phyloP scores from a whole-genome alignment of 148 eudicot genomes.

The Mesembryanthemum crystallinum region DNA sequence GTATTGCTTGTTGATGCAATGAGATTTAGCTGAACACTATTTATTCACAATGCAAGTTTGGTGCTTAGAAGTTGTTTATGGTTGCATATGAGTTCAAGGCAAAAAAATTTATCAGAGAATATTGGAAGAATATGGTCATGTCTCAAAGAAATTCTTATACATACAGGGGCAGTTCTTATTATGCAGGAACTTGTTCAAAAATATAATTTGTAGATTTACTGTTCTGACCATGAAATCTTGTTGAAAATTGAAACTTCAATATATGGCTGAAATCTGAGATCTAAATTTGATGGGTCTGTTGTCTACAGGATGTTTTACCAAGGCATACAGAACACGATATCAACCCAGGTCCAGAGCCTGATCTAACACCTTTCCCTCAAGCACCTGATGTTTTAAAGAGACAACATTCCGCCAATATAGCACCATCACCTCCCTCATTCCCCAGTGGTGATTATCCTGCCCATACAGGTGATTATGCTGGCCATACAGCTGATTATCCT shows the following conservation, averaged over 20 bases:
- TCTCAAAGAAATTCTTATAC: background rate
- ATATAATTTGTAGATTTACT: too few species aligned
- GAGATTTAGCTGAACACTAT: background rate
- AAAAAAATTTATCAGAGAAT: background rate
- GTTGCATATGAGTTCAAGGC: background rate
- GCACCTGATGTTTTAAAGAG: conserved; percentile 36
- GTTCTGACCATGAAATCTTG: background rate
- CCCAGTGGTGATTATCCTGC: conserved; percentile 23
- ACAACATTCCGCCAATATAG: conserved; percentile 36
- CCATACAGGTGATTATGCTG: conserved; percentile 13
- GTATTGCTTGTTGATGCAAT: background rate
- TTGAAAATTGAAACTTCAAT: background rate
- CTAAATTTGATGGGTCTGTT: background rate
- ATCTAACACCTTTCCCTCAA: conserved; percentile 44
- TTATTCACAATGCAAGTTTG: background rate
- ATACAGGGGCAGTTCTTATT: background rate
- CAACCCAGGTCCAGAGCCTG: conserved; percentile 37
- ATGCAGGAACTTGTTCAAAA: too few species aligned
- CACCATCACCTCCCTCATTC: conserved; percentile 45
- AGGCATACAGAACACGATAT: conserved; percentile 36
- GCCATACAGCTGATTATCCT: conserved; percentile 42
- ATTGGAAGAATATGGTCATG: background rate
- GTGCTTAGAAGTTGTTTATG: background rate
- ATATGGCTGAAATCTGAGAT: background rate
- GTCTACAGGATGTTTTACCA: conserved; percentile 52